Base-by-base conservation (phyloP, 495 filamentous ascomycete genomes). In the Hyaloscypha bicolor region DNA sequence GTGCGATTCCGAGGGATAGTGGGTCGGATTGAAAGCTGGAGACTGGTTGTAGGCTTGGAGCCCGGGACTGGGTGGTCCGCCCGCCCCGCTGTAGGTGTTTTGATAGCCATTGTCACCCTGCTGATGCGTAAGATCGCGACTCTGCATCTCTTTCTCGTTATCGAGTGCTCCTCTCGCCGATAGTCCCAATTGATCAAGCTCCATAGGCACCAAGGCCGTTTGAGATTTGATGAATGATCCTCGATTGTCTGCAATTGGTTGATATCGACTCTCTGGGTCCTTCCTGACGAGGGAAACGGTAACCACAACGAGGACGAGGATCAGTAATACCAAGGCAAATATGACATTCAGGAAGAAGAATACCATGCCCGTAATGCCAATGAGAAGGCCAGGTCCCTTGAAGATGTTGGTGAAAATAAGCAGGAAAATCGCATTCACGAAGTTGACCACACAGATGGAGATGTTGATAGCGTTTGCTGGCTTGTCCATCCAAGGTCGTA, bases 401-500 rank as follows among this genome's bases (percentile, higher is more conserved):
- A 94, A 93, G 29, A 95, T 84, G 62, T 88, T 82, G 21, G 88
- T 91, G 76, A 93, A 93, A 61, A 95, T 83, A 29, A 95, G 79
- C 6, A 95, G 80, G 80, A 94, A 93, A 74, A 95, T 86, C 66
- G 87, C 85, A 75, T 95, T 96, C 76, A 97, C 73, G 75, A 97
- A 96, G 79, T 97, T 97, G 74, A 96, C 80, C 29, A 84, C 88
- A 58, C 84, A 87, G 73, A 98, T 97, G 64, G 93, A 82, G 70
- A 98, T 96, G 80, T 97, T 97, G 85, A 95, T 94, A 60, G 88
- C 87, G 76, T 98, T 98, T 68, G 93, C 96, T 78, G 93, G 93
- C 85, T 96, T 97, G 81, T 98, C 94, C 94, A 98, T 97, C 88
- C 93, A 98, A 3, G 94, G 94, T 31, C 91, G 88, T 69, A 96